These are phyloP conservation scores for Vitis amurensis DNA, from an alignment of 164 flowering plant species.

Conservation along the genomic window DNA sequence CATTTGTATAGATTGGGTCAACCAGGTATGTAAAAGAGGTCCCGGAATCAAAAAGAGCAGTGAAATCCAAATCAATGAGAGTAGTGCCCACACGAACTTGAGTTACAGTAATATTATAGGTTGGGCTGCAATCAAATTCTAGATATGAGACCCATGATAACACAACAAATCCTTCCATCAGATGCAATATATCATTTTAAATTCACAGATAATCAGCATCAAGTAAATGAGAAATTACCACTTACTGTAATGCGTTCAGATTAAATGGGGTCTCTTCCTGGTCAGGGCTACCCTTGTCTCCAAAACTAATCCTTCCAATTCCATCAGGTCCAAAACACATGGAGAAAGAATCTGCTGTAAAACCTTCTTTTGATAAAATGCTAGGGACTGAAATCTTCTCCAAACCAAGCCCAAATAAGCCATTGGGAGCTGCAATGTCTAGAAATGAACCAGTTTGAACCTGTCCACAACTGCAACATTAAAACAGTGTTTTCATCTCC, in stretches of 20 bases:
- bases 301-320: constrained; percentile 68
- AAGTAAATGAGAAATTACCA: constrained; percentile 33
- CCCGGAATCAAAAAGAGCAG: constrained; percentile 70
- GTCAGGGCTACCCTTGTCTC: constrained; percentile 66
- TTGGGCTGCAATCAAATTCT: constrained; percentile 46
- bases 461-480: constrained; percentile 60
- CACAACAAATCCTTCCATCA: not conserved
- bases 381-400: constrained; percentile 67
- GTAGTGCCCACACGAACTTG: constrained; percentile 48
- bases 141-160: not conserved
- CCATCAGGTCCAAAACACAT: constrained; percentile 79
- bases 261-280: constrained; percentile 70
- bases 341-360: constrained; percentile 59
- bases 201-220: constrained; percentile 5
- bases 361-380: constrained; percentile 54
- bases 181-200: not conserved
- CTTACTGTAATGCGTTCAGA: constrained; percentile 54
- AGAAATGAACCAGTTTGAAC: constrained; percentile 70
- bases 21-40: constrained; percentile 68
- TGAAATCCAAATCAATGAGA: constrained; percentile 40
- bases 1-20: constrained; percentile 45
- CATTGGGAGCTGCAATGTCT: constrained; percentile 72
- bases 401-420: constrained; percentile 69
- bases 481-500: constrained; percentile 7
- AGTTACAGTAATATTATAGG: constrained; percentile 47